These are phyloP conservation scores for Alternaria alternata DNA, from an alignment of 2,329 filamentous ascomycete genomes.

Conservation along the genomic window DNA sequence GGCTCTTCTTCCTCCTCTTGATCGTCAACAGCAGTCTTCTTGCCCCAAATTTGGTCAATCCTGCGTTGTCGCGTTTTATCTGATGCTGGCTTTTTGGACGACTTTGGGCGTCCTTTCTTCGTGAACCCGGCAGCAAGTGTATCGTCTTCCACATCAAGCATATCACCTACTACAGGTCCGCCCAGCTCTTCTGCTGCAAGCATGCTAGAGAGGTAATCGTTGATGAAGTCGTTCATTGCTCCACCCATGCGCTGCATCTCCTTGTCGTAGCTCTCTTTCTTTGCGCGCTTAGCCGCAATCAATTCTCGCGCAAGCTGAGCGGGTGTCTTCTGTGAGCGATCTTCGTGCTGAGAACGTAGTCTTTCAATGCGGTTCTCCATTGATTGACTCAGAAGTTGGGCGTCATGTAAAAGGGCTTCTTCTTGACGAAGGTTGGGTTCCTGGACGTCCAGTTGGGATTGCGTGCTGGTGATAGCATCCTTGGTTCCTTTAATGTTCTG, in stretches of 20 bases:
- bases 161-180: slow-evolving; percentile 80
- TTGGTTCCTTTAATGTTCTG: slow-evolving; percentile 71
- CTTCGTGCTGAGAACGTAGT: slow-evolving; percentile 65
- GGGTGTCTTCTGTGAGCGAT: slow-evolving; percentile 65
- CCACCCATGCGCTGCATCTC: slow-evolving; percentile 69
- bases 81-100: slow-evolving; percentile 48
- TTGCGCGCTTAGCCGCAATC: slow-evolving; percentile 66
- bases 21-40: slow-evolving; percentile 31
- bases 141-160: slow-evolving; percentile 69
- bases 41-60: slow-evolving; percentile 61
- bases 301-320: slow-evolving; percentile 70
- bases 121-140: slow-evolving; percentile 63
- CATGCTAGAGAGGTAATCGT: slow-evolving; percentile 74
- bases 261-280: slow-evolving; percentile 67
- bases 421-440: slow-evolving; percentile 55
- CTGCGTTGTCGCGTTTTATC: slow-evolving; percentile 55
- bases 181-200: slow-evolving; percentile 84
- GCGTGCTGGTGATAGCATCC: slow-evolving; percentile 60
- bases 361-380: slow-evolving; percentile 66
- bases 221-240: slow-evolving; percentile 74
- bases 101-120: slow-evolving; percentile 56
- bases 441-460: slow-evolving; percentile 51
- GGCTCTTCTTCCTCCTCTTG: slow-evolving; percentile 35
- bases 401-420: slow-evolving; percentile 58
- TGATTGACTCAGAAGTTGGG: slow-evolving; percentile 55